Base-by-base conservation (phyloP, 1,284 basidiomycete genomes). In the Psilocybe mexicana region DNA sequence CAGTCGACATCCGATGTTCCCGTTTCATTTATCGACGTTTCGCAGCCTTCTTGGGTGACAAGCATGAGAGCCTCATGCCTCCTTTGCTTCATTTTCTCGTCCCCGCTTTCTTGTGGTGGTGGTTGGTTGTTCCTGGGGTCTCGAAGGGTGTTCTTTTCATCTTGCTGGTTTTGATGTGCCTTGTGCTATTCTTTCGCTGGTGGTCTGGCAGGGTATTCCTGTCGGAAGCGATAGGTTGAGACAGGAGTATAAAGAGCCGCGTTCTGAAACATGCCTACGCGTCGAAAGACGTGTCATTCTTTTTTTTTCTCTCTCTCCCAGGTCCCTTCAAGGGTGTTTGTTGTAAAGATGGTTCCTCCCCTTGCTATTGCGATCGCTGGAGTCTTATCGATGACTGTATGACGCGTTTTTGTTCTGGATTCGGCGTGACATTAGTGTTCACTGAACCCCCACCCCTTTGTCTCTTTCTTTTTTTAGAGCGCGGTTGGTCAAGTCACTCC, bases 401-500 rank as follows among this genome's bases (percentile, higher is more conserved):
- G 58, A 48, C 52, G 60, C 57, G 44, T 52, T 40, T 51, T 47
- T 42, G n/a, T 44, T 28, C 6, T 43, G 18, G 18, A 35, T 46
- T 33, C 33, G 38, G 43, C 28, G 30, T 33, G 30, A 12, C 3
- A 4, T 23, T 12, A 40, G n/a, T 14, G 38, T 12, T 40, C 6
- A 40, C n/a, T 12, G 10, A 4, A 4, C 6, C 10, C 10, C 35
- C 35, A 7, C 35, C 38, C 38, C 10, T 8, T 30, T n/a, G 23
- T 25, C 6, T 4, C 36, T 11, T 28, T 58, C 33, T 1, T 49
- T 48, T 53, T 54, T 24, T 44, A 61, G 58, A 36, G 25, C 30
- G 62, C 43, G 33, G 45, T 26, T 24, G 62, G 60, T 8, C 68
- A 69, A 65, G 18, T 18, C 18, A 52, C 48, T 36, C 70, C 67